Evolutionary conservation across 108 stramenopile species (phyloP).

Genomic region (Nannochloropsis gaditana): DNA sequence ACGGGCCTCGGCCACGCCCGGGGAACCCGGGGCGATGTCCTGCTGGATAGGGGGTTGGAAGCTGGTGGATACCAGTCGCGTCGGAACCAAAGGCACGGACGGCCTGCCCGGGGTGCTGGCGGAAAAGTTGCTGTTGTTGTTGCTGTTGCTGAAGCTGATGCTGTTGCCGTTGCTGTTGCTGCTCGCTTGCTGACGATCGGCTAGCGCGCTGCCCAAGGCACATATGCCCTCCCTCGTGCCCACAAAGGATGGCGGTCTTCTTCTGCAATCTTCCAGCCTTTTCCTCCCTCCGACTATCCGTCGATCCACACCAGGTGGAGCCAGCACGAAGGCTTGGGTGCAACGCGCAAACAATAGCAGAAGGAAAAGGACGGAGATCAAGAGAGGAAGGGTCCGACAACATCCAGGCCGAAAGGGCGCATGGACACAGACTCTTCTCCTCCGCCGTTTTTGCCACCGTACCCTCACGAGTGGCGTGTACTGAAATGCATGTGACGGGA

Average conservation of each 20-base stretch:
- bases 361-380: not conserved
- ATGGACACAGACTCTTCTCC: not conserved
- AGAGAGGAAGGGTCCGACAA: not conserved
- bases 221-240: not conserved
- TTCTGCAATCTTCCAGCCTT: not conserved
- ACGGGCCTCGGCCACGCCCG: not conserved
- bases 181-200: conserved; percentile 2
- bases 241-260: not conserved
- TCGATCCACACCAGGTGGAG: not conserved
- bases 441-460: not conserved
- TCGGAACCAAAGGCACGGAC: not conserved
- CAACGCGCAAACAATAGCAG: not conserved
- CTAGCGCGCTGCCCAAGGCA: not conserved
- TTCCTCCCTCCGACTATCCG: not conserved
- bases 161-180: not conserved
- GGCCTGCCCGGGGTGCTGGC: not conserved
- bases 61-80: not conserved
- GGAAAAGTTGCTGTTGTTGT: not conserved
- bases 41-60: not conserved
- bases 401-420: not conserved
- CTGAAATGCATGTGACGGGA: too few relatives aligned
- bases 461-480: too few relatives aligned
- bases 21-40: not conserved
- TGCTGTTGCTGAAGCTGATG: not conserved
- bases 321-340: not conserved